Base-by-base conservation (phyloP, 1,284 basidiomycete genomes). In the Fomitopsis pinicola region DNA sequence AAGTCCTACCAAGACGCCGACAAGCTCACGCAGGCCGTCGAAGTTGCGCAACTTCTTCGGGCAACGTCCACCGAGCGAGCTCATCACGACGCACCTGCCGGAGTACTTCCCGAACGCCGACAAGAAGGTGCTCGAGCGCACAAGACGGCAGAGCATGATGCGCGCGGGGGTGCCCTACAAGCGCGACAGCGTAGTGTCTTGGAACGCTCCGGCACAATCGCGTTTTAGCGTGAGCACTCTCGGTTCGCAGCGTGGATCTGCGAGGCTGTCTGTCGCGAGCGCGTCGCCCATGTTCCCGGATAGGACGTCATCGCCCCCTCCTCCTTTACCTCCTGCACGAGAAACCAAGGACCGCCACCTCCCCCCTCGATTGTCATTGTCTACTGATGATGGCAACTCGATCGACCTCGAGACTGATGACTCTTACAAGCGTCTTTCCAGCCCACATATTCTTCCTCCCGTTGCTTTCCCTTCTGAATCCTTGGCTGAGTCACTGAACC, bases 21-120 rank as follows among this genome's bases (percentile, higher is more conserved):
- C 10, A 8, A 60, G 70, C n/a, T 71, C 72, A 60, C 86, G 84
- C 67, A 78, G 79, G 7, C 85, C 86, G 6, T 83, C 82, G 36
- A 92, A 90, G 73, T 78, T 98, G 63, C 94, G 95, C 75, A 97
- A 96, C 81, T 99, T 99, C 82, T 97, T 98, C 69, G 97, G 97
- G 10, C 97, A 98, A 71, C 91, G 97, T 52, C 97, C 97, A 0
- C 95, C 97, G 0, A 94, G 91, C 72, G 97, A 99, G 74, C 85
- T 99, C 67, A 99, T 99, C 77, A 94, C 95, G 36, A 97, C 84
- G n/a, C 95, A 99, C 72, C 76, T 99, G 48, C 88, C 92, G 22
- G 96, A 98, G 62, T 99, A 93, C 79, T 99, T 99, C 85, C 97
- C 97, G 1, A 84, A 86, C 62, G 91, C 94, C 1, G 94, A 97